A percentile compares a stretch with the other conserved stretches of the same genome.
These are phyloP conservation scores for Sporothrix curviconia DNA, from an alignment of 2,329 filamentous ascomycete genomes.

Conservation along the genomic window DNA sequence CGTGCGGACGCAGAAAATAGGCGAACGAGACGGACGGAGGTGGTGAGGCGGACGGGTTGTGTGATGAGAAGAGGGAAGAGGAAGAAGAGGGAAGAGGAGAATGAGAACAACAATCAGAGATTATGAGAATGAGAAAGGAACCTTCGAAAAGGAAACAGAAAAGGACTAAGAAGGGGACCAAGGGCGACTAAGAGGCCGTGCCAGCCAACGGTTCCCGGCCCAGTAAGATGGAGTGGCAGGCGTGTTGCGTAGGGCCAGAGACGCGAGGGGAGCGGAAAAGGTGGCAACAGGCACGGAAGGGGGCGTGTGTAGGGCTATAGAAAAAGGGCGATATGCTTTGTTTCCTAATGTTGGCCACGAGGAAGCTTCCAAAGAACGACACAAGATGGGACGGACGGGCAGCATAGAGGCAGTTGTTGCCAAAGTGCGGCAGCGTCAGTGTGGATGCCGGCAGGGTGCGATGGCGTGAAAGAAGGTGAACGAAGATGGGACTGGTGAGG, in stretches of 20 bases:
- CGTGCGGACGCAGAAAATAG: background rate
- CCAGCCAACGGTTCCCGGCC: background rate
- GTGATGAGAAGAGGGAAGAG: background rate
- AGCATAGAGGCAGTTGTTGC: background rate
- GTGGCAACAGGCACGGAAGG: slow-evolving; percentile 4
- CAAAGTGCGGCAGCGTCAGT: background rate
- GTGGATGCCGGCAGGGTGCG: too few species aligned
- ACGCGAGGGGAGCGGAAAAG: slow-evolving; percentile 8
- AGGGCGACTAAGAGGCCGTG: background rate
- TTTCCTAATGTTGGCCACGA: background rate
- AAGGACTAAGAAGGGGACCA: background rate
- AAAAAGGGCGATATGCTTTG: slow-evolving; percentile 12
- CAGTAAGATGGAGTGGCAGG: slow-evolving; percentile 6
- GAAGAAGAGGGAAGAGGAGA: background rate
- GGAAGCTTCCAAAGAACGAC: background rate
- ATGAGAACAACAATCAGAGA: background rate
- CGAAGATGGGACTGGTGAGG: background rate
- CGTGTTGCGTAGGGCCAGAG: slow-evolving; percentile 1
- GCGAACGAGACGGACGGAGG: background rate
- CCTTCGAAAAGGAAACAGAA: too few species aligned
- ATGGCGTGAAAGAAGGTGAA: background rate
- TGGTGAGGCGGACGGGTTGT: too few species aligned
- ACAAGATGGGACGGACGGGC: too few species aligned
- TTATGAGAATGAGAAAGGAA: background rate
- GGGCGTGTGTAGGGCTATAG: slow-evolving; percentile 3